These are phyloP conservation scores for Bipolaris zeicola DNA, from an alignment of 2,329 filamentous ascomycete genomes.

Conservation along the genomic window DNA sequence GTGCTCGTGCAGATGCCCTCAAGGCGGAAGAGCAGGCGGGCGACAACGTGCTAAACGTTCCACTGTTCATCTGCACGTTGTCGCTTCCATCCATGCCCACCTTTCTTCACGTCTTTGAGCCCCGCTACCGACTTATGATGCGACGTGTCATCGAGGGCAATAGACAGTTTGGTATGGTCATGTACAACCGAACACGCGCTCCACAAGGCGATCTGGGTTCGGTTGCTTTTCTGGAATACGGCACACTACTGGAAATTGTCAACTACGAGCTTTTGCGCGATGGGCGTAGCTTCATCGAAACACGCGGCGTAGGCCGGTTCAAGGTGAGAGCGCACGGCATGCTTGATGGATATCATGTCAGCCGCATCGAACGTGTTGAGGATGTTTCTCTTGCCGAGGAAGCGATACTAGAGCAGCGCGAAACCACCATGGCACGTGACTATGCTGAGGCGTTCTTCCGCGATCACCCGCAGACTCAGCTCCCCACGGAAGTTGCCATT, in stretches of 20 bases:
- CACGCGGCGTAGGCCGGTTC: constrained; percentile 77
- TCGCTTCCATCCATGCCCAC: constrained; percentile 82
- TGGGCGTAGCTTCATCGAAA: constrained; percentile 81
- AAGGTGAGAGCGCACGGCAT: constrained; percentile 67
- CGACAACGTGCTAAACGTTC: constrained; percentile 62
- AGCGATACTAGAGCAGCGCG: constrained; percentile 73
- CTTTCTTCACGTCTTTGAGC: constrained; percentile 90
- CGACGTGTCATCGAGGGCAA: constrained; percentile 74
- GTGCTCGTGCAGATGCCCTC: constrained; percentile 61
- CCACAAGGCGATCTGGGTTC: constrained; percentile 60
- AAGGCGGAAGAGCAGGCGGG: constrained; percentile 63
- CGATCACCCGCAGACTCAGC: constrained; percentile 36
- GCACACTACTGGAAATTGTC: constrained; percentile 77
- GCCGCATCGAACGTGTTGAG: constrained; percentile 75
- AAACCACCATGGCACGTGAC: constrained; percentile 57
- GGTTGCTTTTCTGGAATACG: constrained; percentile 71
- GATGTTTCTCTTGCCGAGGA: constrained; percentile 84
- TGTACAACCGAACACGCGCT: constrained; percentile 64
- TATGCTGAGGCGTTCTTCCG: constrained; percentile 45
- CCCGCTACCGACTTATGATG: constrained; percentile 90
- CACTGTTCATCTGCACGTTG: constrained; percentile 79
- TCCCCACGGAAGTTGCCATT: constrained; percentile 47
- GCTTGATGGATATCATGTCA: constrained; percentile 78
- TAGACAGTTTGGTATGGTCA: constrained; percentile 83
- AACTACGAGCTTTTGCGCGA: constrained; percentile 76